Conservation (phyloP, 305 asterid species). For the Euphrasia arctica region DNA sequence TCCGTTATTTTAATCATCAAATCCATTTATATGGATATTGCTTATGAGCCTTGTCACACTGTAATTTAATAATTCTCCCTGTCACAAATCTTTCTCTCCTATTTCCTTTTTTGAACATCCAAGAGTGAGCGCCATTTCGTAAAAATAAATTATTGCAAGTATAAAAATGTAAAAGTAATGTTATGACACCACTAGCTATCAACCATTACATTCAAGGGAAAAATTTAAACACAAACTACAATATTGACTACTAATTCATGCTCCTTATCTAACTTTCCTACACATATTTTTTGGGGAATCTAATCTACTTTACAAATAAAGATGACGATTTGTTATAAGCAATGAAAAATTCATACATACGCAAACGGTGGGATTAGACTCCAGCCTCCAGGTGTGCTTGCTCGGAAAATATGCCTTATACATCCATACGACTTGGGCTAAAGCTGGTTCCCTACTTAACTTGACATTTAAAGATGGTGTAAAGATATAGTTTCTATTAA, state of each 20-base stretch:
- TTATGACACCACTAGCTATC: not conserved
- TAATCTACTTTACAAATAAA: too few relatives aligned
- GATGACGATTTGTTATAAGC: too few relatives aligned
- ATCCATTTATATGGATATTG: constrained; percentile 6
- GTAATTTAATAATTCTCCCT: not conserved
- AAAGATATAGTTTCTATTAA: constrained; percentile 13
- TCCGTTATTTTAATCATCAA: not conserved
- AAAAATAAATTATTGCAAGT: not conserved
- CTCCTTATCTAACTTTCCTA: constrained; percentile 4
- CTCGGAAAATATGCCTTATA: too few relatives aligned
- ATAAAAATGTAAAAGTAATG: constrained; percentile 3
- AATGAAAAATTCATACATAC: too few relatives aligned
- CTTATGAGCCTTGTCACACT: constrained; percentile 16
- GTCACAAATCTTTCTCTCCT: constrained; percentile 1
- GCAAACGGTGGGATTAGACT: too few relatives aligned
- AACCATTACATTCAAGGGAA: constrained; percentile 5
- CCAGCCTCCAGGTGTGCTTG: too few relatives aligned
- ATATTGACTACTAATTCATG: not conserved
- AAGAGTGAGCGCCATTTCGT: constrained; percentile 11
- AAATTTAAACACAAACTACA: constrained; percentile 1
- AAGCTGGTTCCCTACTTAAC: too few relatives aligned
- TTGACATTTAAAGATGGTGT: constrained; percentile 12
- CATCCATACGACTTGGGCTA: too few relatives aligned
- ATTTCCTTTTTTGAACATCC: not conserved
- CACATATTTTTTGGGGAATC: not conserved